Conservation (phyloP, 1,139 yeast genomes). For the Casaregolazyma suthepensis region DNA sequence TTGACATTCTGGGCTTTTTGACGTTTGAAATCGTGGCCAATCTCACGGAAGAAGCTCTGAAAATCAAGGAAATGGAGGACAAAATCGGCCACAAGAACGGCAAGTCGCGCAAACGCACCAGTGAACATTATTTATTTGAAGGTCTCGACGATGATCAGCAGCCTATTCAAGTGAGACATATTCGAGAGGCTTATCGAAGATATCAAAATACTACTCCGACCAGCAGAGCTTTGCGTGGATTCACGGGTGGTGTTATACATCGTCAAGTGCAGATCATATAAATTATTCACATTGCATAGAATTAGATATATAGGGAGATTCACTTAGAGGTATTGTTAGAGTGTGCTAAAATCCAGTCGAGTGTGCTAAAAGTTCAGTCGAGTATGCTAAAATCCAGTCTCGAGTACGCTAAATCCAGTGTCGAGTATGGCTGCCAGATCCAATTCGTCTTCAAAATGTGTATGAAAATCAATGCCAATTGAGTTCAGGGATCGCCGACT, state of each 20-base stretch:
- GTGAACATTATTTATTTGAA: conserved; percentile 67
- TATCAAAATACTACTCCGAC: conserved; percentile 58
- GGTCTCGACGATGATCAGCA: conserved; percentile 84
- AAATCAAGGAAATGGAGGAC: conserved; percentile 68
- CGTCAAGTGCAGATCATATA: conserved; percentile 33
- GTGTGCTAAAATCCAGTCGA: neutral
- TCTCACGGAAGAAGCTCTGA: conserved; percentile 84
- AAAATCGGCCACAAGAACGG: conserved; percentile 33
- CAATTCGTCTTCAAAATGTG: conserved; percentile 18
- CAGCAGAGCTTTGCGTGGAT: conserved; percentile 57
- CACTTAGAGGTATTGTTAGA: neutral
- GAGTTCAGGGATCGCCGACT: conserved; percentile 23
- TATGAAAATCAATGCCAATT: conserved; percentile 23
- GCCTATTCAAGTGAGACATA: conserved; percentile 77
- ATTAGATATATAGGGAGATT: neutral
- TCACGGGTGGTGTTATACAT: conserved; percentile 59
- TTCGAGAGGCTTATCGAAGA: conserved; percentile 88
- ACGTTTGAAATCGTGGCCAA: conserved; percentile 97
- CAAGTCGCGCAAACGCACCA: conserved; percentile 29
- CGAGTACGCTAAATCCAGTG: conserved; percentile 14
- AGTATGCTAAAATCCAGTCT: too few species aligned
- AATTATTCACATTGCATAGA: neutral
- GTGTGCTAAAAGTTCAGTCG: too few species aligned
- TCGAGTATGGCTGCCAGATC: conserved; percentile 17
- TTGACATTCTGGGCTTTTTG: conserved; percentile 88